Base-by-base conservation (phyloP, 2,329 filamentous ascomycete genomes). In the Neophaeococcomyces aloes region DNA sequence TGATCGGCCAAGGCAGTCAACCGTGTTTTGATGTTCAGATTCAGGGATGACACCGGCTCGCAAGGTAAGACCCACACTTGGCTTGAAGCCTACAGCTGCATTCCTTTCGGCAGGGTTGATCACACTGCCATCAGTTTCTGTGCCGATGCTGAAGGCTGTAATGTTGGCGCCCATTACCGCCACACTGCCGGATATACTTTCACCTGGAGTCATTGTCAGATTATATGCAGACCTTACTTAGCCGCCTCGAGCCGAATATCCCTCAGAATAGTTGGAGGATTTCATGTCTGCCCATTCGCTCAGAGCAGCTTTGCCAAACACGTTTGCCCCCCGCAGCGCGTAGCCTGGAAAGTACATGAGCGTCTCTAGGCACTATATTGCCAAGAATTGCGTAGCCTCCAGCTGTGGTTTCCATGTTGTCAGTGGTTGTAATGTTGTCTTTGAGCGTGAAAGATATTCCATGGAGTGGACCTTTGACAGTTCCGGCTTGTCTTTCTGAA, bases 171-270 rank as follows among this genome's bases (percentile, higher is more conserved):
- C 55, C 10, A 63, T 57, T 14, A 51, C 51, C 11, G 60, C 57
- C 5, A 58, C 60, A 15, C 58, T 60, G 17, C 61, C 61, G 31
- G 51, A 57, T 18, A 53, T 47, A 49, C 53, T 35, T 3, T 31
- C 40, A 18, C 32, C 32, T 4, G 38, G 27, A 3, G 38, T 41
- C 23, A 13, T 41, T 2, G 27, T 27, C 10, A 41, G 38, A 21
- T 41, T 29, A 23, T 32, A 86, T 0, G 82, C 69, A 53, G 71
- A 79, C 33, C 78, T 67, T 36, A 69, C 69, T 59, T 85, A 79
- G 0, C 79, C 80, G 15, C 79, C 79, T 4, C 79, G 69, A 3
- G 65, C 72, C 31, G 75, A 79, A 56, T 78, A 85, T 2, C 80
- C 81, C 58, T 27, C 33, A 5, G 38, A 32, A 21, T 41, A 41